Base-by-base conservation (phyloP, 78 protist genomes). In the Dictyostelium intermedium region DNA sequence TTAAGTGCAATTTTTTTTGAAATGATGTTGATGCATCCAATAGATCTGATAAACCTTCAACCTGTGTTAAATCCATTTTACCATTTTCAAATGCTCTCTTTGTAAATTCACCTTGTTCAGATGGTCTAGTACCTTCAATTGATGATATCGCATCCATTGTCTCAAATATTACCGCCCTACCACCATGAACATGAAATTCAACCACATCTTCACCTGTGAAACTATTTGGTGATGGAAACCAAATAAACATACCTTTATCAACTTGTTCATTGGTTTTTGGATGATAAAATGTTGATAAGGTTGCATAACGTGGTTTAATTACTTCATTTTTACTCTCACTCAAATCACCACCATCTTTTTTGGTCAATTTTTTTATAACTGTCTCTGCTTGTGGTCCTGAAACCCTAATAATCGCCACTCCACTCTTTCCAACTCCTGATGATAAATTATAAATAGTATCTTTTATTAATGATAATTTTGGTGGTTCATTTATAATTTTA, bases 191-290 rank as follows among this genome's bases (percentile, higher is more conserved):
- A 83, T 98, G 99, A 18, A 98, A 73, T 82, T 98, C 99, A 16
- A 89, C 93, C 2, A 97, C 96, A 79, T 98, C 99, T 74, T 98
- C 99, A 10, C 99, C 99, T n/a, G 99, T 98, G 92, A 91, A 97
- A 82, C 97, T 92, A 34, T 93, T 41, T 16, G 99, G 99, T 18
- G 84, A 91, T 77, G 83, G 63, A 35, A 85, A 94, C 66, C 72
- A 81, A 2, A 87, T 72, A 60, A 41, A 81, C 80, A 87, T 82
- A 23, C 86, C 96, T 10, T 63, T 50, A 81, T 84, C 96, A 14
- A 83, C 20, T 53, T 39, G 92, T 27, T 83, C 94, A 14, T 69
- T 72, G 2, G 85, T 80, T n/a, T 7, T 43, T 43, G 94, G 94
- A 66, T 89, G 50, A 89, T 80, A 80, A 45, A 89, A 47, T 27